Conservation (phyloP, 352 stramenopile species). For the Globisporangium solare region DNA sequence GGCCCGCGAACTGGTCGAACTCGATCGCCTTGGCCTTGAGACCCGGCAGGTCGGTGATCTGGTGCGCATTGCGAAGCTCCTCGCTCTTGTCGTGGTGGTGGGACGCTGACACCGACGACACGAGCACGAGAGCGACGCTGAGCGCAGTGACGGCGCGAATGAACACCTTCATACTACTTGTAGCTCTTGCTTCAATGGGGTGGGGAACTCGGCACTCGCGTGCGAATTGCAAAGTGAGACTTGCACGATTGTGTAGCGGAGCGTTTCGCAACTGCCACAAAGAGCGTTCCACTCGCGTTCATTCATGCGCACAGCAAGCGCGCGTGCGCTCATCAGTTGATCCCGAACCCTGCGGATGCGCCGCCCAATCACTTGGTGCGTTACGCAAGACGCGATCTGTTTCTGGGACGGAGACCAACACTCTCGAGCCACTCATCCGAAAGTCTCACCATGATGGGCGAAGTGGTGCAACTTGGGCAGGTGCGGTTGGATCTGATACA, state of each 20-base stretch:
- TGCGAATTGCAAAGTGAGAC: too few relatives aligned
- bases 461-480: conserved; percentile 3
- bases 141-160: conserved; percentile 9
- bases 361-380: neutral
- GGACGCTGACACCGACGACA: conserved; percentile 14
- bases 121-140: conserved; percentile 16
- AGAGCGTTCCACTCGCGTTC: too few relatives aligned
- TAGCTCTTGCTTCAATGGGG: neutral
- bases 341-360: too few relatives aligned
- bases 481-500: too few relatives aligned
- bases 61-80: conserved; percentile 21
- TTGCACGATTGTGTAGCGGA: too few relatives aligned
- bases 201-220: neutral
- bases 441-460: neutral
- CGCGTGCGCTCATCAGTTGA: too few relatives aligned
- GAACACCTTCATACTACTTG: neutral
- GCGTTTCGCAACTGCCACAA: too few relatives aligned
- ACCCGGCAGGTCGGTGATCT: conserved; percentile 42
- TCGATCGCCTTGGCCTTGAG: conserved; percentile 30
- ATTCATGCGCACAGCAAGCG: too few relatives aligned
- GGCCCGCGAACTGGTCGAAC: conserved; percentile 61
- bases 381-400: neutral
- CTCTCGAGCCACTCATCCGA: neutral
- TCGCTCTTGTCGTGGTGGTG: neutral
- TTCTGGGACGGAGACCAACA: neutral